phyloP scores from a whole-genome alignment of 106 monocot genomes.

The Allium cepa region DNA sequence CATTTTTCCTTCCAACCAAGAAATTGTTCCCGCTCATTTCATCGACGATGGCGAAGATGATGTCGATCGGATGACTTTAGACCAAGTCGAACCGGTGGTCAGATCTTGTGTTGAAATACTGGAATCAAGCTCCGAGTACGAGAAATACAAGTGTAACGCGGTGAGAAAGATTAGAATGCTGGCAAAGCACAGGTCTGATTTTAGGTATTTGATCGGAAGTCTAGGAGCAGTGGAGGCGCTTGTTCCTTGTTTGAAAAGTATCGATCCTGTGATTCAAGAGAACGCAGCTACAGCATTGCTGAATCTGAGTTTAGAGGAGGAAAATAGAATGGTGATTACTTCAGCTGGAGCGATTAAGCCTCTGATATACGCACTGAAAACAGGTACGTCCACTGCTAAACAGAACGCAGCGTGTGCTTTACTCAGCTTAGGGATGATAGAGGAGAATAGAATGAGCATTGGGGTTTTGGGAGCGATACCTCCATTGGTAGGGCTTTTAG shows the following conservation, averaged over 20 bases:
- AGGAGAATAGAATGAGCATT: constrained; percentile 43
- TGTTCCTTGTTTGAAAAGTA: constrained; percentile 32
- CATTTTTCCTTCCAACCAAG: not conserved
- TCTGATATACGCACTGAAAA: constrained; percentile 45
- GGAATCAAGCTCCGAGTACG: constrained; percentile 3
- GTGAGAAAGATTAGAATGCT: constrained; percentile 9
- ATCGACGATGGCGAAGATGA: not conserved
- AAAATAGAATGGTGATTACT: constrained; percentile 45
- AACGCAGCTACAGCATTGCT: constrained; percentile 70
- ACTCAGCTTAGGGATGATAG: constrained; percentile 53
- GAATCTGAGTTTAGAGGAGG: constrained; percentile 58
- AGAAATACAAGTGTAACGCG: constrained; percentile 22
- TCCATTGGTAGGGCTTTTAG: constrained; percentile 44
- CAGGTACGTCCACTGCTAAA: constrained; percentile 42
- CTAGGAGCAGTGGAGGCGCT: constrained; percentile 47
- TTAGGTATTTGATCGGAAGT: constrained; percentile 38
- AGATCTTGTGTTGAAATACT: constrained; percentile 29
- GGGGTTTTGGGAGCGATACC: constrained; percentile 59
- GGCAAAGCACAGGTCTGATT: constrained; percentile 31
- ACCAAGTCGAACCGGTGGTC: constrained; percentile 30
- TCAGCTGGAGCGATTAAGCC: constrained; percentile 56
- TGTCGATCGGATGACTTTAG: constrained; percentile 10
- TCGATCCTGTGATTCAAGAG: constrained; percentile 47
- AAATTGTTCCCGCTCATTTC: not conserved
- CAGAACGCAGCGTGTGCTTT: constrained; percentile 74